Conservation (phyloP, 2,329 filamentous ascomycete genomes). For the Raffaelea albimanens region DNA sequence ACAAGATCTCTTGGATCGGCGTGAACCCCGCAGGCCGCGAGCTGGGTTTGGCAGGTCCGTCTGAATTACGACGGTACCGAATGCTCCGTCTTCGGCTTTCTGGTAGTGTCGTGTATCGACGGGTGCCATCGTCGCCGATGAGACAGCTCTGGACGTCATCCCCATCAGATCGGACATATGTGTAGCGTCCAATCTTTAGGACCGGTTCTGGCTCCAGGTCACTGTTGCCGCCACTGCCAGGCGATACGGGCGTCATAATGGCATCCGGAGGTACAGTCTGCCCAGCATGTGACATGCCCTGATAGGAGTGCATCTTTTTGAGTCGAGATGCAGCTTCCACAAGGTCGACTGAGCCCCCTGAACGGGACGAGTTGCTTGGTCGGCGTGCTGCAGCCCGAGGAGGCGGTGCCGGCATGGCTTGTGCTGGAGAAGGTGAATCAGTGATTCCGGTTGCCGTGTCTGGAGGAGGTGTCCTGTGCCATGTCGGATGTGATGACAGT, state of each 20-base stretch:
- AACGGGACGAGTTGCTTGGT: conserved; percentile 1
- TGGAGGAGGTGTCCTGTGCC: no score
- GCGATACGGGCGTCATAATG: neutral
- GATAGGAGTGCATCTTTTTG: conserved; percentile 7
- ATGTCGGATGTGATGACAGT: no score
- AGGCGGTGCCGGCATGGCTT: no score
- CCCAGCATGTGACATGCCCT: conserved; percentile 1
- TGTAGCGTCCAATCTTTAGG: conserved; percentile 16
- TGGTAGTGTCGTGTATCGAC: conserved; percentile 3
- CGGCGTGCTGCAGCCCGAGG: no score
- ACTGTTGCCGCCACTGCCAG: neutral
- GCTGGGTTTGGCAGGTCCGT: no score
- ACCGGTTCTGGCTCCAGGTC: conserved; percentile 12
- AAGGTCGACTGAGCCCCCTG: conserved; percentile 13
- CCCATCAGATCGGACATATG: conserved; percentile 15
- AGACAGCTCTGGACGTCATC: conserved; percentile 11
- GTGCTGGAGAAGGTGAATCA: no score
- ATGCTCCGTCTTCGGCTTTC: neutral
- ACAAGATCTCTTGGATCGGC: conserved; percentile 21
- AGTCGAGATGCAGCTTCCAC: conserved; percentile 14
- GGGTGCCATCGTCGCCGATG: conserved; percentile 9
- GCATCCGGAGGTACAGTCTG: neutral
- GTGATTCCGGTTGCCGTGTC: no score
- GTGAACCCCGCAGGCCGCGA: conserved; percentile 15
- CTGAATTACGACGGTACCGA: neutral